Conservation (phyloP, 768 basidiomycete genomes). For the Pleurotus eryngii region DNA sequence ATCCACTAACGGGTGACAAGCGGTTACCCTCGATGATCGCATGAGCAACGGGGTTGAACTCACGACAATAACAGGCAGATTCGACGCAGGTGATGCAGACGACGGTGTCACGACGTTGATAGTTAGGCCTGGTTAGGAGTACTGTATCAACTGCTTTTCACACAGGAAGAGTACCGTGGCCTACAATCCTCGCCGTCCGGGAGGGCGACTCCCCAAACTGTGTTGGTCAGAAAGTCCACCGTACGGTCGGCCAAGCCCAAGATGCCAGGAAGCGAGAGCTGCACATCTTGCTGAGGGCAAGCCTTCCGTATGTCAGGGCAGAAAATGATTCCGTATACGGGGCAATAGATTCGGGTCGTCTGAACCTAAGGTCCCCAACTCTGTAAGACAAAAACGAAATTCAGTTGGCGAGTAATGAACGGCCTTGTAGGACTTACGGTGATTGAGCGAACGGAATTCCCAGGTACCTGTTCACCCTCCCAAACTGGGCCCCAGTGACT, state of each 20-base stretch:
- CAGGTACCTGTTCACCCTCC: conserved; percentile 35
- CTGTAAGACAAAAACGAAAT: conserved; percentile 10
- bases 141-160: background rate
- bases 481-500: conserved; percentile 35
- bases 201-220: conserved; percentile 19
- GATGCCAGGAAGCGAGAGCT: conserved; percentile 23
- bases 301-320: conserved; percentile 26
- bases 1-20: conserved; percentile 35
- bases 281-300: conserved; percentile 21
- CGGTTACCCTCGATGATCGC: background rate
- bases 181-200: conserved; percentile 43
- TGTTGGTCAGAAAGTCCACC: conserved; percentile 26
- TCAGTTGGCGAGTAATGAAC: too few relatives aligned
- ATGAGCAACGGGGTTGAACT: conserved; percentile 11
- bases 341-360: conserved; percentile 23
- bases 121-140: conserved; percentile 30
- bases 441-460: conserved; percentile 56
- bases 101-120: conserved; percentile 45
- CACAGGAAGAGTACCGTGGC: conserved; percentile 7
- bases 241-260: conserved; percentile 23
- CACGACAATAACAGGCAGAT: conserved; percentile 49
- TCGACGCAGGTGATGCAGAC: conserved; percentile 27
- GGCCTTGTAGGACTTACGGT: conserved; percentile 31
- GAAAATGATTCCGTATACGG: conserved; percentile 24
- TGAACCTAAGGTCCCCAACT: conserved; percentile 12